Evolutionary conservation across 768 basidiomycete species (phyloP).

Genomic region (Rhodotorula paludigena): DNA sequence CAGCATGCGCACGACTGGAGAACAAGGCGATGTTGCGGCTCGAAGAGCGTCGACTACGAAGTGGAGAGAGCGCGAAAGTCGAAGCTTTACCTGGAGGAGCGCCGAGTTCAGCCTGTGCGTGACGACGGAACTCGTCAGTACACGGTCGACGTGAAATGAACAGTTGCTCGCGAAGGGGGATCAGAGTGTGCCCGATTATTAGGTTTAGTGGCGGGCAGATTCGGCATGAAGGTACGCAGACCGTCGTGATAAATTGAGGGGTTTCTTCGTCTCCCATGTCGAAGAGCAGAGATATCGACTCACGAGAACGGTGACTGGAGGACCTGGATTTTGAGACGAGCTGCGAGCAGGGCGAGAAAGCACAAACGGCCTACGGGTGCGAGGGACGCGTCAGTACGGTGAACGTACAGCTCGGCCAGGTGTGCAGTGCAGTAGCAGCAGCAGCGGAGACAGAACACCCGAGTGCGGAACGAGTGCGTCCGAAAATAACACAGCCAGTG

Average conservation of each 20-base stretch:
- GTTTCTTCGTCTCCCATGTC: constrained; percentile 31
- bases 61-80: too few relatives aligned
- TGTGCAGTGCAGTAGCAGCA: too few relatives aligned
- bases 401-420: too few relatives aligned
- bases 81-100: too few relatives aligned
- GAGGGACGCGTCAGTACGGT: not conserved
- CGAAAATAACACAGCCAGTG: constrained; percentile 3
- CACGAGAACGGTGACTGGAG: not conserved
- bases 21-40: too few relatives aligned
- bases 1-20: too few relatives aligned
- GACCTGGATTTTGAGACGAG: not conserved
- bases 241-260: constrained; percentile 37
- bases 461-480: not conserved
- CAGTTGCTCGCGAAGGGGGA: not conserved
- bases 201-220: constrained; percentile 34
- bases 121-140: too few relatives aligned
- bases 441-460: too few relatives aligned
- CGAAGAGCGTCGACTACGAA: too few relatives aligned
- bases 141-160: not conserved
- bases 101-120: too few relatives aligned
- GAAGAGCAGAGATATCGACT: not conserved
- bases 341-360: not conserved
- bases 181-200: constrained; percentile 22
- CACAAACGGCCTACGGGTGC: not conserved
- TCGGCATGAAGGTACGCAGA: constrained; percentile 32